Percentiles rank a stretch among this genome's conserved stretches.
Conservation (phyloP, 2,329 filamentous ascomycete species). For the Penicillium aurantiogriseum region DNA sequence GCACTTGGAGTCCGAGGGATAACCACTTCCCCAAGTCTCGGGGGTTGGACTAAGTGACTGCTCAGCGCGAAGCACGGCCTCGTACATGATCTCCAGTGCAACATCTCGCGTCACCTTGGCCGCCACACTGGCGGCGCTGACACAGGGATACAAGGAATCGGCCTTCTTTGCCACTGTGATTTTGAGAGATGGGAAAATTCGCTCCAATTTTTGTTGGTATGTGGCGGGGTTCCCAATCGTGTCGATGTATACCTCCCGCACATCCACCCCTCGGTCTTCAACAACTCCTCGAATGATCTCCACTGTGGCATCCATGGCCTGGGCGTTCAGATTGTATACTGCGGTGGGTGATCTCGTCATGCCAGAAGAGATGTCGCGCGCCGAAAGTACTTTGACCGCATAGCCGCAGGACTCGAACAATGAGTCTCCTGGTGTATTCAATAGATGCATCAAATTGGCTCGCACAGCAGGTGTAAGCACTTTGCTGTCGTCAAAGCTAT, state of each 20-base stretch:
- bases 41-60: conserved; percentile 31
- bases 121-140: conserved; percentile 89
- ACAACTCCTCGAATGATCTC: conserved; percentile 76
- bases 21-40: conserved; percentile 82
- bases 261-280: conserved; percentile 68
- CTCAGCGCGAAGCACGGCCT: conserved; percentile 45
- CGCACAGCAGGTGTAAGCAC: conserved; percentile 79
- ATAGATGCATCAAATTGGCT: conserved; percentile 65
- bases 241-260: conserved; percentile 90
- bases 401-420: conserved; percentile 71
- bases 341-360: conserved; percentile 63
- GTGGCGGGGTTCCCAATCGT: conserved; percentile 79
- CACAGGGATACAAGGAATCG: conserved; percentile 86
- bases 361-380: conserved; percentile 73
- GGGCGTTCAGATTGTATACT: conserved; percentile 88
- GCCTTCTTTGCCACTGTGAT: conserved; percentile 87
- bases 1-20: conserved; percentile 83
- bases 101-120: conserved; percentile 95
- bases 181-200: conserved; percentile 73
- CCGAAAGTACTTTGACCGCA: conserved; percentile 78
- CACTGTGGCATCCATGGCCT: conserved; percentile 90
- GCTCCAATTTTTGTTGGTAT: conserved; percentile 82
- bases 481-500: conserved; percentile 95
- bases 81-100: conserved; percentile 76
- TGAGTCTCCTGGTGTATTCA: conserved; percentile 65